phyloP scores from a whole-genome alignment of 805 yeast species.

The Teunomyces stri region DNA sequence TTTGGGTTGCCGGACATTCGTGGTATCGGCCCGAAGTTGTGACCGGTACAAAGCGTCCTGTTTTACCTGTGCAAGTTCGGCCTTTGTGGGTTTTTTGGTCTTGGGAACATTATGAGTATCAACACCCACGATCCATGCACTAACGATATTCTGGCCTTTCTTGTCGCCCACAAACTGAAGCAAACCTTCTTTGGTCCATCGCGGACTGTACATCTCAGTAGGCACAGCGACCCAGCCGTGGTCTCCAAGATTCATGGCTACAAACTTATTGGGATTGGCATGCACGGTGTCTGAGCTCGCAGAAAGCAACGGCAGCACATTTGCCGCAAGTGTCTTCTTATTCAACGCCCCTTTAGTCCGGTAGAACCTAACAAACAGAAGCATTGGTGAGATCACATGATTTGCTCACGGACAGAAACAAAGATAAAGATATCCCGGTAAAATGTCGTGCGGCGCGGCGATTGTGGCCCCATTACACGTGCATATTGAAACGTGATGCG shows the following conservation, averaged over 20 bases:
- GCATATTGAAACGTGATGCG: no score
- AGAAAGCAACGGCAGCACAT: background rate
- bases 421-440: background rate
- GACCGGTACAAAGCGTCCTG: slow-evolving; percentile 19
- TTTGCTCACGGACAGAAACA: background rate
- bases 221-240: slow-evolving; percentile 24
- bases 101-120: slow-evolving; percentile 11
- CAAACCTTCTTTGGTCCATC: slow-evolving; percentile 19
- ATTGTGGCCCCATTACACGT: background rate
- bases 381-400: background rate
- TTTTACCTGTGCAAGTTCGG: slow-evolving; percentile 12
- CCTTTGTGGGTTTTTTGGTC: slow-evolving; percentile 10
- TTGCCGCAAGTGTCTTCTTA: slow-evolving; percentile 2
- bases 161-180: background rate
- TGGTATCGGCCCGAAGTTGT: slow-evolving; percentile 23
- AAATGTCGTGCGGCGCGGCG: background rate
- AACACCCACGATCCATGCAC: slow-evolving; percentile 16
- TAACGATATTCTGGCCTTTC: slow-evolving; percentile 6
- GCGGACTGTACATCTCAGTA: slow-evolving; percentile 14
- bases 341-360: slow-evolving; percentile 9
- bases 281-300: slow-evolving; percentile 10
- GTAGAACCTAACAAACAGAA: slow-evolving; percentile 1
- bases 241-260: slow-evolving; percentile 14
- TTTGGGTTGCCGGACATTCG: background rate
- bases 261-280: slow-evolving; percentile 12